Conservation (phyloP, 768 basidiomycete genomes). For the Boletus reticuloceps region DNA sequence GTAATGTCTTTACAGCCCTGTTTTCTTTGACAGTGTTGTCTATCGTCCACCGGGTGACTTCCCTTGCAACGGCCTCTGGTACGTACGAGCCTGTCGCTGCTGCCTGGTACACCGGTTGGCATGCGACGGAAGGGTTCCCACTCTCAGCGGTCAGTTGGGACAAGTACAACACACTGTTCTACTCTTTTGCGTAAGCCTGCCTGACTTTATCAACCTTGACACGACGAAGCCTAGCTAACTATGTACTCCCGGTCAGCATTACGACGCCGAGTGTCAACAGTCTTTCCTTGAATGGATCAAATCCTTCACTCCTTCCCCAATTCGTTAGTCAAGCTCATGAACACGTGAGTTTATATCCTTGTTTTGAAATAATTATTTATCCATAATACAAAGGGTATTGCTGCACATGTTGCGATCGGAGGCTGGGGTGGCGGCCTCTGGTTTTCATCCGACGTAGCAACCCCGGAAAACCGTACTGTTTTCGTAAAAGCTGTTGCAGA, state of each 20-base stretch:
- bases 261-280: slow-evolving; percentile 33
- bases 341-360: slow-evolving; percentile 25
- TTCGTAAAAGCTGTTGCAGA: slow-evolving; percentile 60
- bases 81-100: slow-evolving; percentile 36
- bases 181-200: slow-evolving; percentile 58
- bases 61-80: background rate
- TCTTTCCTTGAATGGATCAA: slow-evolving; percentile 39
- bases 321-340: slow-evolving; percentile 50
- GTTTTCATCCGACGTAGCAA: slow-evolving; percentile 62
- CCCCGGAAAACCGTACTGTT: slow-evolving; percentile 51
- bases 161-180: slow-evolving; percentile 71
- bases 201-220: background rate
- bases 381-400: slow-evolving; percentile 42
- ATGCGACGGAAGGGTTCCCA: slow-evolving; percentile 49
- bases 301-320: slow-evolving; percentile 47
- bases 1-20: background rate
- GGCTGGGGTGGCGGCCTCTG: slow-evolving; percentile 67
- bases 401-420: slow-evolving; percentile 59
- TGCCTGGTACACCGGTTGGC: slow-evolving; percentile 48
- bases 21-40: slow-evolving; percentile 3
- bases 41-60: background rate
- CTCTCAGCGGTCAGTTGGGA: slow-evolving; percentile 57
- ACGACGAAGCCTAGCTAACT: background rate
- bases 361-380: background rate
- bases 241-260: slow-evolving; percentile 20